Conservation (phyloP, 2,329 filamentous ascomycete species). For the Phaeosphaeriaceae sp. region DNA sequence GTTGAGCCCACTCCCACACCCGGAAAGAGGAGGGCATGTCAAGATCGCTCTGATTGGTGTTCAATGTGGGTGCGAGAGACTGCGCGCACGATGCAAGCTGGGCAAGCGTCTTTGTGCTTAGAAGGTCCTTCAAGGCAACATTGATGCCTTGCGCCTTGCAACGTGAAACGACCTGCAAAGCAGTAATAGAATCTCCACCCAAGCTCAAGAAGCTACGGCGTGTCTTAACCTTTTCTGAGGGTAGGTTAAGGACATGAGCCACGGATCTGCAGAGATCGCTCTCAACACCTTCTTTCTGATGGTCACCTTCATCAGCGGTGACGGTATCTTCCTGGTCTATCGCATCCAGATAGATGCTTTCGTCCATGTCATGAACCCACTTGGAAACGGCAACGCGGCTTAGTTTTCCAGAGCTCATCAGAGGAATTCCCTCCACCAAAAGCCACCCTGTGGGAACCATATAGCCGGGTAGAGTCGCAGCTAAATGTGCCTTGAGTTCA, state of each 20-base stretch:
- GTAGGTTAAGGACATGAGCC: too few relatives aligned
- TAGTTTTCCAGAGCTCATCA: slow-evolving; percentile 45
- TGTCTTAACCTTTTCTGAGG: background rate
- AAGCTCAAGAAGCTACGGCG: slow-evolving; percentile 18
- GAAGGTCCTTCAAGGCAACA: slow-evolving; percentile 45
- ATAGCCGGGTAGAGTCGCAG: slow-evolving; percentile 38
- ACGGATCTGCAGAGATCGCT: too few relatives aligned
- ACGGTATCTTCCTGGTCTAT: too few relatives aligned
- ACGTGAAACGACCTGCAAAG: slow-evolving; percentile 13
- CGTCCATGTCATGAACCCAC: too few relatives aligned
- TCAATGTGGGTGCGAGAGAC: too few relatives aligned
- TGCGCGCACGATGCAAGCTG: too few relatives aligned
- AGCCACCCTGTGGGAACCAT: slow-evolving; percentile 52
- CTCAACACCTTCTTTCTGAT: too few relatives aligned
- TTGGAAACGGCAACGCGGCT: slow-evolving; percentile 1
- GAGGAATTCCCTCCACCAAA: slow-evolving; percentile 45
- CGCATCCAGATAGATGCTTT: too few relatives aligned
- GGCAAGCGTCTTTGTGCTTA: slow-evolving; percentile 18
- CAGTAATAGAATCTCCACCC: slow-evolving; percentile 15
- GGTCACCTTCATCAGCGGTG: too few relatives aligned
- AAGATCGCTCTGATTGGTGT: too few relatives aligned
- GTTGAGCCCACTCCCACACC: too few relatives aligned
- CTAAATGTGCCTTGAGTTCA: slow-evolving; percentile 10
- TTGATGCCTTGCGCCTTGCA: slow-evolving; percentile 3
- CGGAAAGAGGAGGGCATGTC: too few relatives aligned